Base-by-base conservation (phyloP, 1,139 yeast genomes). In the Hemisphaericaspora lyxosophila region DNA sequence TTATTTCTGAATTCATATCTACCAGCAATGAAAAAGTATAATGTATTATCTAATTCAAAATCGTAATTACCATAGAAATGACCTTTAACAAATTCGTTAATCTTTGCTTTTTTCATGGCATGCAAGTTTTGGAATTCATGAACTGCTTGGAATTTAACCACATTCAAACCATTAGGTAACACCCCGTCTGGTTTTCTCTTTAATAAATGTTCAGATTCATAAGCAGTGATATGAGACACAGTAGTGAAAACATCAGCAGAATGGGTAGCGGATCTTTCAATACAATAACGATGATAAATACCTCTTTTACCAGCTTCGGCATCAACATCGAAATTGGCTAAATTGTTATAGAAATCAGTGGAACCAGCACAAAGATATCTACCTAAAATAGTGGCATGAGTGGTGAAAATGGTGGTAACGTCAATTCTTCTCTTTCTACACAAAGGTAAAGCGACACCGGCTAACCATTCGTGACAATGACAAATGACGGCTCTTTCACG, bases 241-340 rank as follows among this genome's bases (percentile, higher is more conserved):
- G 98, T 92, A 31, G 98, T 92, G 70, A 92, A 92, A 22, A 92
- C 98, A 63, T 92, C 98, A 12, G 96, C 89, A 8, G 94, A 78
- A 59, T 92, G 98, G 15, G 97, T 90, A 6, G 97, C 97, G 2
- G 96, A 89, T 42, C 98, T 78, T 67, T 92, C 98, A 49, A 92
- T 85, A 63, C 98, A 92, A 64, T 92, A 92, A 48, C 98, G 78
- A 59, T 92, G 98, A 64, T 92, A 92, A 51, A 92, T 92, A 39
- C 98, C 98, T 51, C 97, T 74, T 64, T 89, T 90, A 15, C 98
- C 98, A 8, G 97, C 97, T 64, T 92, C 98, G 25, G 94, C 90
- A 60, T 92, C 98, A 35, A 90, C 97, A 57, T 92, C 98, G 59
- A 92, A 90, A 57, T 81, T 73, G 50, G 86, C 85, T 56, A 92